A percentile compares a stretch with the other conserved stretches of the same genome.
phyloP scores from a whole-genome alignment of 2,329 filamentous ascomycete species.

The Byssoonygena ceratinophila region DNA sequence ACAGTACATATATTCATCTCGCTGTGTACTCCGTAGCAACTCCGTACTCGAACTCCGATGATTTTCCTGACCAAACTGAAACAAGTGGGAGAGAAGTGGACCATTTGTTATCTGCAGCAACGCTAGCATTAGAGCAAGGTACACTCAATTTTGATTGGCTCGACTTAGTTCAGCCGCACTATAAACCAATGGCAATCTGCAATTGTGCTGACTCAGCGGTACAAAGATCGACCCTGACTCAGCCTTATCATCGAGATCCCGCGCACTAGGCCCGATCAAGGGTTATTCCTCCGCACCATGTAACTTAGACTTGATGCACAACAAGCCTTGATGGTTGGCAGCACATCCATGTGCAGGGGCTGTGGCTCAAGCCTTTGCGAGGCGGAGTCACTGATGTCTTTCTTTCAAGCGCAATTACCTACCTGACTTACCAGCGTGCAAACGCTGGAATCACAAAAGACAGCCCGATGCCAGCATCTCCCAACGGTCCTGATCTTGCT shows the following conservation, averaged over 20 bases:
- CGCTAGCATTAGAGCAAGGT: neutral
- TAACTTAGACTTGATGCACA: neutral
- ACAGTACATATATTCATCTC: no score
- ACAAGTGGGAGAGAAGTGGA: neutral
- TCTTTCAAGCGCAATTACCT: neutral
- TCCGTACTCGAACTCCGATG: no score
- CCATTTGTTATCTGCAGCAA: neutral
- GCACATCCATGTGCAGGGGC: neutral
- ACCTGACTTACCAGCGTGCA: neutral
- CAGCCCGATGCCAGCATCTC: neutral
- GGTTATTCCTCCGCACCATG: neutral
- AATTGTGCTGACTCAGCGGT: neutral
- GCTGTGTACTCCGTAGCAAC: no score
- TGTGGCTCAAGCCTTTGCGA: neutral
- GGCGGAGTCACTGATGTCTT: neutral
- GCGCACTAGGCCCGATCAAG: neutral
- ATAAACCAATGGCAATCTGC: neutral
- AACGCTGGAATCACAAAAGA: neutral
- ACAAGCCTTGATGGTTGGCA: neutral
- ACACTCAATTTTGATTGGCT: neutral
- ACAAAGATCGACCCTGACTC: neutral
- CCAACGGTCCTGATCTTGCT: neutral
- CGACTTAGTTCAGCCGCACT: neutral
- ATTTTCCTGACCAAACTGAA: neutral
- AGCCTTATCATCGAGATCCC: neutral